Evolutionary conservation across 2,329 filamentous ascomycete species (phyloP).

Genomic region (Emergomyces pasteurianus): DNA sequence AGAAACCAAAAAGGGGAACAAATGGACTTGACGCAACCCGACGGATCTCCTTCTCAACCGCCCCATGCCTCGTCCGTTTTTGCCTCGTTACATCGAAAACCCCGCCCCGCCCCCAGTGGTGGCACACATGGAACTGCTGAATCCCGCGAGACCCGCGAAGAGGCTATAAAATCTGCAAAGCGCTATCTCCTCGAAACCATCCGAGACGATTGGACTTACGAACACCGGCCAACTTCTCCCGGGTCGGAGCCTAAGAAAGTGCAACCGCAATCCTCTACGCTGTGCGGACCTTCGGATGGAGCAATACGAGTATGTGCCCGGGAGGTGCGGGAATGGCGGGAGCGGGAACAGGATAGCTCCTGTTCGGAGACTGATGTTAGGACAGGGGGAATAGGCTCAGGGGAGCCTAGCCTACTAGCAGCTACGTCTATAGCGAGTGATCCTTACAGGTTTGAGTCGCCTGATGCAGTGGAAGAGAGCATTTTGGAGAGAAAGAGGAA

Average conservation of each 20-base stretch:
- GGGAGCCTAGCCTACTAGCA: not conserved
- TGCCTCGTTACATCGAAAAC: conserved; percentile 14
- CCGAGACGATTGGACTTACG: conserved; percentile 32
- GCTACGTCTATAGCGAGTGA: conserved; percentile 7
- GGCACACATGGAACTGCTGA: not conserved
- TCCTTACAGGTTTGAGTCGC: conserved; percentile 29
- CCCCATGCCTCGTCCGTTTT: conserved; percentile 10
- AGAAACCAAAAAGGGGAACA: not conserved
- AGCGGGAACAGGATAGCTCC: conserved; percentile 11
- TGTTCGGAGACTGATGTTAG: conserved; percentile 7
- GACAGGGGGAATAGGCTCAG: not conserved
- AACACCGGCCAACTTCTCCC: conserved; percentile 8
- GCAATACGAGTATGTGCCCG: not conserved
- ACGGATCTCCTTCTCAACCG: not conserved
- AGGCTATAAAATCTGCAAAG: conserved; percentile 31
- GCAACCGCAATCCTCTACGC: not conserved
- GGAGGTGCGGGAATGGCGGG: conserved; percentile 11
- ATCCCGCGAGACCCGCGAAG: conserved; percentile 23
- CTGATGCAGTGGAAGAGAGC: conserved; percentile 28
- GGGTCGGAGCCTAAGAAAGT: not conserved
- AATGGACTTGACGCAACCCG: not conserved
- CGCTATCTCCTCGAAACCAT: conserved; percentile 28
- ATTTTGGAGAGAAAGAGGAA: conserved; percentile 42
- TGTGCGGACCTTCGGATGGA: not conserved
- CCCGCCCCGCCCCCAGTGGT: conserved; percentile 9